phyloP scores from a whole-genome alignment of 2,329 filamentous ascomycete genomes.

The Colletotrichum camelliae region DNA sequence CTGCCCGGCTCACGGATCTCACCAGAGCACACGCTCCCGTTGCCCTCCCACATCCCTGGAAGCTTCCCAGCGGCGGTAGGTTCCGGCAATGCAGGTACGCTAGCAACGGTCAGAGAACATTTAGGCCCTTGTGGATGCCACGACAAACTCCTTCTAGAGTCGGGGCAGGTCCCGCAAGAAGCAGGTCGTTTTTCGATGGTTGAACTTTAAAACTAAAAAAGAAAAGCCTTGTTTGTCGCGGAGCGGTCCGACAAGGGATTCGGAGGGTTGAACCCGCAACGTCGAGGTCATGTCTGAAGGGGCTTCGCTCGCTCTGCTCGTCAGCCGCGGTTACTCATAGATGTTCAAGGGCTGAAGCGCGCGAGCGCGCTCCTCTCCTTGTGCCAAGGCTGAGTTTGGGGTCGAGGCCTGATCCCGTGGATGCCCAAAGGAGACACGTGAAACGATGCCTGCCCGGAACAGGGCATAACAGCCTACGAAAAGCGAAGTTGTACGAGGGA shows the following conservation, averaged over 20 bases:
- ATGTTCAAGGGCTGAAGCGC: not conserved
- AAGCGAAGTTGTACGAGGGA: not conserved
- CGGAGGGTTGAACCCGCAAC: not conserved
- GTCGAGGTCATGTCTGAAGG: not conserved
- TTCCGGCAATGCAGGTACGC: not conserved
- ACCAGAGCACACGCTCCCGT: not conserved
- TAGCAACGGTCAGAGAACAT: not conserved
- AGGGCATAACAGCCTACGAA: not conserved
- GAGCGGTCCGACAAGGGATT: not conserved
- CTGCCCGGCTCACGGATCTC: not conserved
- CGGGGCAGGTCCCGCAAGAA: not conserved
- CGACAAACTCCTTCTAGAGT: not conserved
- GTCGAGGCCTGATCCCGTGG: not conserved
- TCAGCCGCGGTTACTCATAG: not conserved
- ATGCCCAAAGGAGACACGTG: constrained; percentile 1
- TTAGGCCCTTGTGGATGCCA: not conserved
- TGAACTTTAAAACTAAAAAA: not conserved
- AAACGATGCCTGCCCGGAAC: constrained; percentile 2
- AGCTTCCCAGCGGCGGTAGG: not conserved
- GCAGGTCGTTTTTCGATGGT: not conserved
- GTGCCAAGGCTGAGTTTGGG: not conserved
- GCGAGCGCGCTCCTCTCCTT: not conserved
- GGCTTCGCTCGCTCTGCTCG: not conserved
- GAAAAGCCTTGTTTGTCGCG: not conserved
- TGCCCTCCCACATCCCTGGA: not conserved